These are phyloP conservation scores for Caryopteris hybrid DNA, from an alignment of 305 asterid genomes.

Conservation along the genomic window DNA sequence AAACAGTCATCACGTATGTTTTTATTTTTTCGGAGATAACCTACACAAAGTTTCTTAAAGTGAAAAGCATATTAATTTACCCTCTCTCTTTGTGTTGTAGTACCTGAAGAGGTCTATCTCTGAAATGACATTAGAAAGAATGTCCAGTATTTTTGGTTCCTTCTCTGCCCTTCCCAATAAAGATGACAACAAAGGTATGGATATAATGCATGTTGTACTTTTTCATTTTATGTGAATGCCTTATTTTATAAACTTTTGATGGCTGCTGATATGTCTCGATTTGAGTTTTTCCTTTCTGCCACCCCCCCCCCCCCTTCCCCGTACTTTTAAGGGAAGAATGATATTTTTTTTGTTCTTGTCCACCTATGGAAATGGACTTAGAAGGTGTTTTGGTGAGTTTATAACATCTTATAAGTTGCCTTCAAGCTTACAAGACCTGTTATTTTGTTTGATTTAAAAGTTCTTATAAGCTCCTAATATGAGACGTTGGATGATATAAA, in stretches of 20 bases:
- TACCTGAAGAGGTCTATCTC: conserved; percentile 66
- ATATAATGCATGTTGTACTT: conserved; percentile 13
- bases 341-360: not conserved
- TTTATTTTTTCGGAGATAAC: not conserved
- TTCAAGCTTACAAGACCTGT: not conserved
- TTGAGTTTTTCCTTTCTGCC: not conserved
- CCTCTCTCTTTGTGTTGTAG: conserved; percentile 35
- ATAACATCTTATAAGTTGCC: not conserved
- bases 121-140: conserved; percentile 61
- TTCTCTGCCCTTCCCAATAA: conserved; percentile 53
- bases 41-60: not conserved
- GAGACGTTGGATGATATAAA: not conserved
- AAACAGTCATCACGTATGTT: not conserved
- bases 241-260: not conserved
- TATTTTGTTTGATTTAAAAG: not conserved
- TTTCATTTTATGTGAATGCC: not conserved
- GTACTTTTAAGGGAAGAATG: not conserved
- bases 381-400: not conserved
- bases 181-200: conserved; percentile 58
- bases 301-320: too few relatives aligned
- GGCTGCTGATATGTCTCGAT: not conserved
- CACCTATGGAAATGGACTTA: not conserved
- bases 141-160: conserved; percentile 71
- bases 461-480: not conserved
- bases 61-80: conserved; percentile 16